Percentiles rank a stretch among this genome's conserved stretches.
These are phyloP conservation scores for Acacia melanoxylon DNA, from an alignment of 306 rosid species.

Conservation along the genomic window DNA sequence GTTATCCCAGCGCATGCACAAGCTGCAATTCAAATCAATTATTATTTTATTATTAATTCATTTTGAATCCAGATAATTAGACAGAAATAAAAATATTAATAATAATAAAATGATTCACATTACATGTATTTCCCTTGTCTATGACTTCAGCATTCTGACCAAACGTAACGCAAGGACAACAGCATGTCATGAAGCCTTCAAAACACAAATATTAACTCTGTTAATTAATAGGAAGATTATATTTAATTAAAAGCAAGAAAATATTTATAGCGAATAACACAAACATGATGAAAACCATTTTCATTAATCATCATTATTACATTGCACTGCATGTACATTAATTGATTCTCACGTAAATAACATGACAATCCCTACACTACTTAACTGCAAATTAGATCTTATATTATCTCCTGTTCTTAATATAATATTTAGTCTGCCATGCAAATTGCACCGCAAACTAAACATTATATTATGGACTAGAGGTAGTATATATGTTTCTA, in stretches of 20 bases:
- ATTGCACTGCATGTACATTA: background rate
- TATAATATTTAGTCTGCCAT: too few relatives aligned
- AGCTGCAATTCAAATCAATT: constrained; percentile 28
- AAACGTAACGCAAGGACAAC: constrained; percentile 35
- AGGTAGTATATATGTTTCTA: too few relatives aligned
- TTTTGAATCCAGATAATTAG: too few relatives aligned
- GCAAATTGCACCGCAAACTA: too few relatives aligned
- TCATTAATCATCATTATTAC: too few relatives aligned
- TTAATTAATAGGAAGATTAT: too few relatives aligned
- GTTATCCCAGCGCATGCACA: constrained; percentile 11
- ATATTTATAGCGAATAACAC: too few relatives aligned
- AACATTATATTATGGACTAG: too few relatives aligned
- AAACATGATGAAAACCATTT: too few relatives aligned
- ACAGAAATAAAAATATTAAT: background rate
- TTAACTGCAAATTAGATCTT: too few relatives aligned
- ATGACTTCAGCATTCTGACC: constrained; percentile 34
- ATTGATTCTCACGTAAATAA: background rate
- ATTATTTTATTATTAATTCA: background rate
- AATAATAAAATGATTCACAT: background rate
- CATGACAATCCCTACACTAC: background rate
- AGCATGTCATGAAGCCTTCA: constrained; percentile 36
- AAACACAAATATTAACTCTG: background rate
- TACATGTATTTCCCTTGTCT: constrained; percentile 40
- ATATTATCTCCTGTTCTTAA: too few relatives aligned
- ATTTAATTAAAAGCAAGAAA: background rate